These are phyloP conservation scores for Heterobasidion occidentale DNA, from an alignment of 1,284 basidiomycete species.

Conservation along the genomic window DNA sequence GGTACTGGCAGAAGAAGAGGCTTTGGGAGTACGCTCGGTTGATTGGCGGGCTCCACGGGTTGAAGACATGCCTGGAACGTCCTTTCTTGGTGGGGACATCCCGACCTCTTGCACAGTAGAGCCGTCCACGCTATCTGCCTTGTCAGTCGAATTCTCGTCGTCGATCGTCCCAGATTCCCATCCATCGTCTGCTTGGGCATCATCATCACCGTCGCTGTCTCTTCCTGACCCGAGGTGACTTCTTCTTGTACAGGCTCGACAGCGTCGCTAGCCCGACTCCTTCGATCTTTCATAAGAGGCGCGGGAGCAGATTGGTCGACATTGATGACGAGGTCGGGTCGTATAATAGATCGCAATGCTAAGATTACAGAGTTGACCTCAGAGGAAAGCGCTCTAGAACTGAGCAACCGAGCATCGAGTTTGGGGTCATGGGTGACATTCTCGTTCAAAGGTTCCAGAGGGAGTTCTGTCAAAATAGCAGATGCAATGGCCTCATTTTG, in stretches of 20 bases:
- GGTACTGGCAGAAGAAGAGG: slow-evolving; percentile 7
- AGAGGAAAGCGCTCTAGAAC: slow-evolving; percentile 67
- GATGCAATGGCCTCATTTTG: slow-evolving; percentile 35
- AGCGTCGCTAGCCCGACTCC: neutral
- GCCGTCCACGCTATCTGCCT: too few species aligned
- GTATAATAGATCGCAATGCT: slow-evolving; percentile 36
- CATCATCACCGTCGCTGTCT: slow-evolving; percentile 19
- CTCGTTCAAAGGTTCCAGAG: slow-evolving; percentile 20
- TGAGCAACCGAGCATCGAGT: slow-evolving; percentile 68
- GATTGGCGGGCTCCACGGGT: slow-evolving; percentile 3
- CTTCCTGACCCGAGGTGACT: slow-evolving; percentile 1
- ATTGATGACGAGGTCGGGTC: slow-evolving; percentile 21
- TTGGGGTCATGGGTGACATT: slow-evolving; percentile 46
- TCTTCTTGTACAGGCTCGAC: neutral
- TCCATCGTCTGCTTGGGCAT: slow-evolving; percentile 17
- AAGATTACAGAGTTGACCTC: slow-evolving; percentile 49
- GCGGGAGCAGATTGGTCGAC: slow-evolving; percentile 5
- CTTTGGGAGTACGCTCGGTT: slow-evolving; percentile 11
- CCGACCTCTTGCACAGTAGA: slow-evolving; percentile 15
- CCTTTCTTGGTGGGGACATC: slow-evolving; percentile 9
- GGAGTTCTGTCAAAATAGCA: slow-evolving; percentile 37
- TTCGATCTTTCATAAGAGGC: neutral
- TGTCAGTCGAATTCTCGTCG: slow-evolving; percentile 6
- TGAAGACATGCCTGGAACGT: slow-evolving; percentile 8
- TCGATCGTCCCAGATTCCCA: slow-evolving; percentile 35